These are phyloP conservation scores for Cystofilobasidium capitatum DNA, from an alignment of 768 basidiomycete genomes.

Conservation along the genomic window DNA sequence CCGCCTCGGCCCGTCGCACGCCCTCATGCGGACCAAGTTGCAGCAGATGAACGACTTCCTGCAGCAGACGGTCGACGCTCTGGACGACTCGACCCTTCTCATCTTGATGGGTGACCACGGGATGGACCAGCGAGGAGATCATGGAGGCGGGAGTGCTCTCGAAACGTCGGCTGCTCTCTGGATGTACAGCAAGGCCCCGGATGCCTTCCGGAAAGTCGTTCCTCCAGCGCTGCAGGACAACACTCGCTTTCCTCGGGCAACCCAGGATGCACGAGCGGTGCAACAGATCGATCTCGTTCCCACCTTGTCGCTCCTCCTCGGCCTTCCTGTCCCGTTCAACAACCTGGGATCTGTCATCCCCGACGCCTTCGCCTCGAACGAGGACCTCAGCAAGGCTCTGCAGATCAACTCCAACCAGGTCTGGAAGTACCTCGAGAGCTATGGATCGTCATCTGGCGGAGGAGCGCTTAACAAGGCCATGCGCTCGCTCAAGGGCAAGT, in stretches of 20 bases:
- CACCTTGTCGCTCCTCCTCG: constrained; percentile 75
- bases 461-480: constrained; percentile 66
- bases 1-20: constrained; percentile 79
- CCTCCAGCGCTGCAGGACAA: not conserved
- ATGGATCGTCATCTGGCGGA: constrained; percentile 54
- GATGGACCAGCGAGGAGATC: constrained; percentile 89
- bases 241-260: constrained; percentile 32
- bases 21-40: constrained; percentile 74
- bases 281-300: constrained; percentile 93
- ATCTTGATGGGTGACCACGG: constrained; percentile 93
- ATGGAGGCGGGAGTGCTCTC: constrained; percentile 77
- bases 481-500: constrained; percentile 46
- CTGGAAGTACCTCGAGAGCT: constrained; percentile 61
- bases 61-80: constrained; percentile 54
- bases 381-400: constrained; percentile 53
- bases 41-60: constrained; percentile 79
- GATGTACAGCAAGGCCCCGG: constrained; percentile 74
- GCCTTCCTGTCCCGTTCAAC: constrained; percentile 89
- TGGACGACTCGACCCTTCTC: constrained; percentile 73
- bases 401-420: constrained; percentile 66
- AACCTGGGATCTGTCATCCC: constrained; percentile 87
- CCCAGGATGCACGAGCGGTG: constrained; percentile 50
- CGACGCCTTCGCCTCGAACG: constrained; percentile 63
- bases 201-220: constrained; percentile 37
- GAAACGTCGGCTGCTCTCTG: constrained; percentile 82